Percentiles rank a stretch among this genome's conserved stretches.
These are phyloP conservation scores for Saccharomyces hybrid DNA, from an alignment of 1,139 yeast genomes.

Conservation along the genomic window DNA sequence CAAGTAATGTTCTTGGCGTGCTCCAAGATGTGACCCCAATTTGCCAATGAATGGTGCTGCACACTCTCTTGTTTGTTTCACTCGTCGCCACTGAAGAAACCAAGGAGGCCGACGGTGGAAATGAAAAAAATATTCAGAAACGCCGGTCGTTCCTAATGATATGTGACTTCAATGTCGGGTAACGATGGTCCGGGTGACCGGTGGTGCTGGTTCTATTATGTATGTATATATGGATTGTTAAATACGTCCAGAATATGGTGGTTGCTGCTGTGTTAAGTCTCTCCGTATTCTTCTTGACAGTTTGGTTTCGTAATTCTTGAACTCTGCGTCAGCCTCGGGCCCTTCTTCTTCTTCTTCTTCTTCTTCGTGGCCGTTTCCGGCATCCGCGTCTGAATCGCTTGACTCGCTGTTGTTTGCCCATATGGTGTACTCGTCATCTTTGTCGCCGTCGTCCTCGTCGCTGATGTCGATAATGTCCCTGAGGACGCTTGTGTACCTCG, in stretches of 20 bases:
- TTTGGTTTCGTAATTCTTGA: slow-evolving; percentile 2
- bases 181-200: neutral
- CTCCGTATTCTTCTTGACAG: neutral
- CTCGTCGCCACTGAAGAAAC: neutral
- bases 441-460: slow-evolving; percentile 3
- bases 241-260: neutral
- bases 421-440: slow-evolving; percentile 5
- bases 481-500: slow-evolving; percentile 18
- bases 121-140: neutral
- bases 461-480: slow-evolving; percentile 18
- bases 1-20: neutral
- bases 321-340: slow-evolving; percentile 2
- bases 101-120: neutral
- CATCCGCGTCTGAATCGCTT: neutral
- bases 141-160: neutral
- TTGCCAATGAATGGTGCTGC: neutral
- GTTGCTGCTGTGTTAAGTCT: neutral
- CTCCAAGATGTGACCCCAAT: neutral
- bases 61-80: neutral
- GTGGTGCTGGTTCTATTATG: neutral
- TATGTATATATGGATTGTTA: neutral
- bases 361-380: slow-evolving; percentile 3
- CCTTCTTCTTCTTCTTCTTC: slow-evolving; percentile 1
- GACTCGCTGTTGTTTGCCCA: slow-evolving; percentile 12
- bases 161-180: neutral